phyloP scores from a whole-genome alignment of 2,329 filamentous ascomycete genomes.

The Aspergillus sp. region DNA sequence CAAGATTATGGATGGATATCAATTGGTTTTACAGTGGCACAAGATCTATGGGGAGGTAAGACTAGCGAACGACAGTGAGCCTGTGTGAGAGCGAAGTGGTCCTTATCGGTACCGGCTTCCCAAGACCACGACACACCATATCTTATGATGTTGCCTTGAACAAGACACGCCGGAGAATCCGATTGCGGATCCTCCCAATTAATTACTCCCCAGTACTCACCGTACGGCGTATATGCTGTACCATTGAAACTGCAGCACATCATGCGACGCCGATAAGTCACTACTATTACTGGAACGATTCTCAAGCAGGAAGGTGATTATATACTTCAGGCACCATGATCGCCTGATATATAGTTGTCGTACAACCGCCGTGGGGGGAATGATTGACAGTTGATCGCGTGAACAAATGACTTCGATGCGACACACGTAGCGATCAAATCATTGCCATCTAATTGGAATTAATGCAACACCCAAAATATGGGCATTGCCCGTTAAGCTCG shows the following conservation, averaged over 20 bases:
- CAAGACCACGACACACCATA: neutral
- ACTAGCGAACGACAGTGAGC: neutral
- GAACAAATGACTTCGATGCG: neutral
- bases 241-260: conserved; percentile 10
- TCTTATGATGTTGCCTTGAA: conserved; percentile 1
- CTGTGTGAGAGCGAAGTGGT: neutral
- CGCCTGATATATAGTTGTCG: neutral
- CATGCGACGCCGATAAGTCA: conserved; percentile 15
- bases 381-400: neutral
- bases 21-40: neutral
- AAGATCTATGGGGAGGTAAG: neutral
- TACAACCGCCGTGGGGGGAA: neutral
- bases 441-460: neutral
- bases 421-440: neutral
- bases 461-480: neutral
- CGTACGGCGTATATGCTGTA: neutral
- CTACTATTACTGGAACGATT: neutral
- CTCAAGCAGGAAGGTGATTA: conserved; percentile 16
- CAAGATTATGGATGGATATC: neutral
- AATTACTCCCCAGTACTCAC: neutral
- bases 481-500: neutral
- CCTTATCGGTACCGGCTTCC: neutral
- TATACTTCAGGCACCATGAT: conserved; percentile 11
- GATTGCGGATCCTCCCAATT: conserved; percentile 17
- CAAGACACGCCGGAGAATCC: neutral